Conservation (phyloP, 345 rosid genomes). For the Raphanus raphanistrum region DNA sequence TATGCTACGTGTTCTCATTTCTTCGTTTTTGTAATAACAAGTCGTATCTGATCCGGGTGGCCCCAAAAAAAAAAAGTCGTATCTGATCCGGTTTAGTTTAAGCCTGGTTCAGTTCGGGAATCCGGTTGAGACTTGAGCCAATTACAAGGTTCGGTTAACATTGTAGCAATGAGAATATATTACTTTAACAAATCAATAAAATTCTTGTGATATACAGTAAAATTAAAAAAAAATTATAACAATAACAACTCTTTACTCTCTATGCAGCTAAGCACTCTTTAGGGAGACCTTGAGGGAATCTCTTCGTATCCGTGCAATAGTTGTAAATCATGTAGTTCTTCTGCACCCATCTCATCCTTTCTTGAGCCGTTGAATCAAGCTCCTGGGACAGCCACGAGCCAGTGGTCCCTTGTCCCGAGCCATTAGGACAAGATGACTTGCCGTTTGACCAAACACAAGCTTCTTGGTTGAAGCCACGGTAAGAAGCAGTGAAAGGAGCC, state of each 20-base stretch:
- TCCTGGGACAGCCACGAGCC: neutral
- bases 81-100: neutral
- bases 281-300: neutral
- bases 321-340: neutral
- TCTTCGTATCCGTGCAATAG: neutral
- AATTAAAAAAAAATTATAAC: neutral
- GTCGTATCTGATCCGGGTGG: neutral
- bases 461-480: constrained; percentile 46
- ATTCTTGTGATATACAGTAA: neutral
- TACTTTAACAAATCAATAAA: neutral
- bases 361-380: neutral
- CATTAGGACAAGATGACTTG: constrained; percentile 34
- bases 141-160: neutral
- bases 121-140: neutral
- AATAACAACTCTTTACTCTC: neutral
- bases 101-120: neutral
- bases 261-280: neutral
- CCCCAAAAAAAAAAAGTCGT: too few relatives aligned
- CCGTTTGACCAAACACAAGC: constrained; percentile 57
- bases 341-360: neutral
- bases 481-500: constrained; percentile 64
- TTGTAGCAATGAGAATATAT: neutral
- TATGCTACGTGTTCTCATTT: too few relatives aligned
- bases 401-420: neutral
- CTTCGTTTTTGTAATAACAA: too few relatives aligned